Base-by-base conservation (phyloP, 495 filamentous ascomycete genomes). In the Podospora pseudoanserina region DNA sequence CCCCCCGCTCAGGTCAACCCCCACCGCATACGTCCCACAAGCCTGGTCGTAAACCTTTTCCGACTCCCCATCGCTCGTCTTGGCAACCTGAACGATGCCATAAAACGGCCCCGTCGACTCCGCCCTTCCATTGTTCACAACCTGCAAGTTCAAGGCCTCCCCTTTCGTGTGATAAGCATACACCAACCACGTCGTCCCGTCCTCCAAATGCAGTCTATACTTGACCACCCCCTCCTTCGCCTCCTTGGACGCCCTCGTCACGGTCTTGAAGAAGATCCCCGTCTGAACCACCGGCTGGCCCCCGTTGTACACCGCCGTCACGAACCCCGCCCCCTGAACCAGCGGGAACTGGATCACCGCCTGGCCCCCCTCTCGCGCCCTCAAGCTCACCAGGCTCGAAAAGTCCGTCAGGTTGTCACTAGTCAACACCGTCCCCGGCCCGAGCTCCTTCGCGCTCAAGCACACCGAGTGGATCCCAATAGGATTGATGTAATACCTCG, bases 281-380 rank as follows among this genome's bases (percentile, higher is more conserved):
- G 89, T 91, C 70, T 92, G 86, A 26, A 98, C 81, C 13, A 89
- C 58, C 2, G 94, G 94, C 28, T 87, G 86, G 4, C 88, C 80
- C 39, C 85, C 84, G 57, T 82, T 84, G 77, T 94, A 98, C n/a
- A 90, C 66, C 3, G 83, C 94, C 4, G 93, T 97, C 13, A 96
- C 85, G 69, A 92, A 94, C 0, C 87, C 93, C 89, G 94, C 94
- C 3, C 95, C 95, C 75, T 97, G 94, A 1, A 96, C 88, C 6
- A 97, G 75, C 0, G 94, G 94, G 71, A 97, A 91, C 0, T 87
- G 88, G 44, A 98, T 82, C 1, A 77, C 68, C 2, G 88, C 80
- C 0, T 77, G 70, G 1, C 86, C 86, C 16, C 84, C 84, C 16
- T 74, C 69, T 44, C 83, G 78, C 3, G 84, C 80, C 39, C 83